phyloP scores from a whole-genome alignment of 1,284 basidiomycete genomes.

The Gomphus sp. region DNA sequence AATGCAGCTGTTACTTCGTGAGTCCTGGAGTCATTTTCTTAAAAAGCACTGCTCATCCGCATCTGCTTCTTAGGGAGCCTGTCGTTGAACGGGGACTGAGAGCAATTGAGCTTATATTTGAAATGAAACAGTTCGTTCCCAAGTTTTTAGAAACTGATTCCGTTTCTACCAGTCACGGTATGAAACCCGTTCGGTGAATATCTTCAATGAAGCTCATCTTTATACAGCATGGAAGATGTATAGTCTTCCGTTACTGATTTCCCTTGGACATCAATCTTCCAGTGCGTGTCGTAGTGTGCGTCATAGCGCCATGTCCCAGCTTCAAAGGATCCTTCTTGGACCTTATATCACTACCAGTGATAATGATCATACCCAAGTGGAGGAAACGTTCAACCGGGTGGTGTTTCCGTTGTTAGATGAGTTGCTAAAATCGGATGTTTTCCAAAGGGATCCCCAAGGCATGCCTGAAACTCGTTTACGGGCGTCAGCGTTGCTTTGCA shows the following conservation, averaged over 20 bases:
- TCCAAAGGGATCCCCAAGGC: constrained; percentile 72
- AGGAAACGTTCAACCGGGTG: constrained; percentile 83
- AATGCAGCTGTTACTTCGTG: neutral
- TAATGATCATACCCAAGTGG: constrained; percentile 50
- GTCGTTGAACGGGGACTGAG: constrained; percentile 72
- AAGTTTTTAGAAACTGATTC: constrained; percentile 41
- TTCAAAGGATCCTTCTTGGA: constrained; percentile 84
- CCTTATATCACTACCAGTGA: constrained; percentile 57
- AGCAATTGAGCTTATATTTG: constrained; percentile 74
- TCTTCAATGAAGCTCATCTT: constrained; percentile 5
- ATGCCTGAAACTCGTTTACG: constrained; percentile 87
- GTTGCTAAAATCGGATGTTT: constrained; percentile 78
- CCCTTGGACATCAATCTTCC: constrained; percentile 77
- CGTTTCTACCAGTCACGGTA: constrained; percentile 42
- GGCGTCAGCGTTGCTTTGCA: constrained; percentile 84
- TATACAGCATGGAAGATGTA: constrained; percentile 71
- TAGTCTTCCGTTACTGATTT: constrained; percentile 71
- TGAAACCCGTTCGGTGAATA: neutral
- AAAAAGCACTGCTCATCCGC: constrained; percentile 9
- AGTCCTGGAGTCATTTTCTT: neutral
- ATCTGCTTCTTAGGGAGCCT: constrained; percentile 45
- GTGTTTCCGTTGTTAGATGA: constrained; percentile 93
- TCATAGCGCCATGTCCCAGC: constrained; percentile 72
- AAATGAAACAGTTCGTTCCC: constrained; percentile 57
- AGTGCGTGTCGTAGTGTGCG: constrained; percentile 83